Evolutionary conservation across 495 filamentous ascomycete species (phyloP), one percentile per base, ranked within the genome.

Genomic region (Xylaria grammica): DNA sequence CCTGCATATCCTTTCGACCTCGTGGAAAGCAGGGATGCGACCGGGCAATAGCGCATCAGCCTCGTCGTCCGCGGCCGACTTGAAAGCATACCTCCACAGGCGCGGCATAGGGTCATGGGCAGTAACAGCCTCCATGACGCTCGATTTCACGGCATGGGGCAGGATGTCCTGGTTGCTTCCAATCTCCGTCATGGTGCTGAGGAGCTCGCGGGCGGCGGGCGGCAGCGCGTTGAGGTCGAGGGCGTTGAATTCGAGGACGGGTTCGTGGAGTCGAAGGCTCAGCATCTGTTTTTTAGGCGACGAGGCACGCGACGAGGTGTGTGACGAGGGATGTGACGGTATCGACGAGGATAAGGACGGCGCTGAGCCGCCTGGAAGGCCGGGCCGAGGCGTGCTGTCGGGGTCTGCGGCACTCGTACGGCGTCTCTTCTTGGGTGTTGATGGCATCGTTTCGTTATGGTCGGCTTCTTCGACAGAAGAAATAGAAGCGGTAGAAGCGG

Each of bases 221-320:
- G 52, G 52, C 19, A 40, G 30, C n/a, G 30, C 32, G 24, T 40
- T 38, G 2, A 38, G 17, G 32, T 55, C 20, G 10, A 55, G 52
- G 8, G 60, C 20, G 4, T 63, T 36, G n/a, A 45, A 42, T 45
- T 48, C 46, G 8, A 55, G 29, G 52, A 34, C 32, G 19, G 52
- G 15, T 29, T 51, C 45, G n/a, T 38, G 5, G 1, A 52, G 45
- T 17, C 60, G 60, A 13, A 62, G 42, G 19, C 30, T 46, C 60
- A 62, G 29, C 60, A 62, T 62, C 46, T 62, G 60, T 36, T 36
- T 52, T 42, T 52, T 62, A 4, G 45, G 27, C 29, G 60, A 62
- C 19, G 30, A 53, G 17, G 30, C 46, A 49, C 48, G 20, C 5
- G 60, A 62, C 27, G 55, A 50, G 22, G 26, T 29, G 11, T 29